A percentile compares a stretch with the other conserved stretches of the same genome.
Conservation (phyloP, 208 protist species). For the Trichomonas gallinae region DNA sequence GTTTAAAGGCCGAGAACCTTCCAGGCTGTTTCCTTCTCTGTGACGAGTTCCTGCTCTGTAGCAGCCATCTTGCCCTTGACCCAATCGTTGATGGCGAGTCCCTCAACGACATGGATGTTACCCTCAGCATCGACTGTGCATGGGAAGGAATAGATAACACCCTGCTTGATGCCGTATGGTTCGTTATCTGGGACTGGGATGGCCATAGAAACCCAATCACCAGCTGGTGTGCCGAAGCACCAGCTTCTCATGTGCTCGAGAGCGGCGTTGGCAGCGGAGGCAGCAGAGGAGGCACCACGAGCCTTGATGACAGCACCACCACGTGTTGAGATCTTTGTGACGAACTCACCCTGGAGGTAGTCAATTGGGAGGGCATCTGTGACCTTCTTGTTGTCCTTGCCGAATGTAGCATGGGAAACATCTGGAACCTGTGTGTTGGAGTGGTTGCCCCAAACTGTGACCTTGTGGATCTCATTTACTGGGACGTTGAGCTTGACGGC, state of each 20-base stretch:
- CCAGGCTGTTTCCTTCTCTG: conserved; percentile 31
- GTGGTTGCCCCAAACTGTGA: conserved; percentile 89
- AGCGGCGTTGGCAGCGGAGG: conserved; percentile 68
- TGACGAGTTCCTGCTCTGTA: conserved; percentile 39
- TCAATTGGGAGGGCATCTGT: conserved; percentile 48
- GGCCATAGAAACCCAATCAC: conserved; percentile 66
- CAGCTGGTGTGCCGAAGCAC: conserved; percentile 44
- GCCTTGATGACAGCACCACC: conserved; percentile 68
- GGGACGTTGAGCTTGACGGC: conserved; percentile 46
- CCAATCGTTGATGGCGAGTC: conserved; percentile 43
- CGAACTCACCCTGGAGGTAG: conserved; percentile 54
- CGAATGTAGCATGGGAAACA: conserved; percentile 56
- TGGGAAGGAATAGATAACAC: conserved; percentile 64
- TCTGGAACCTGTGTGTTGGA: conserved; percentile 64
- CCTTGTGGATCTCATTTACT: conserved; percentile 57
- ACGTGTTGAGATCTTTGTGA: conserved; percentile 63
- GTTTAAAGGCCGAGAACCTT: not conserved
- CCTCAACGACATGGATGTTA: conserved; percentile 46
- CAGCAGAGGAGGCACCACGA: conserved; percentile 61
- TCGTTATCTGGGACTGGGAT: conserved; percentile 57
- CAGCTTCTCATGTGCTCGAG: conserved; percentile 54
- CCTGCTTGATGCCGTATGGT: conserved; percentile 65
- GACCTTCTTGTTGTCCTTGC: conserved; percentile 39
- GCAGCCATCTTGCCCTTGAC: conserved; percentile 32
- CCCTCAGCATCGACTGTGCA: not conserved